These are phyloP conservation scores for Toxoplasma gondii DNA, from an alignment of 169 alveolate species.

Conservation along the genomic window DNA sequence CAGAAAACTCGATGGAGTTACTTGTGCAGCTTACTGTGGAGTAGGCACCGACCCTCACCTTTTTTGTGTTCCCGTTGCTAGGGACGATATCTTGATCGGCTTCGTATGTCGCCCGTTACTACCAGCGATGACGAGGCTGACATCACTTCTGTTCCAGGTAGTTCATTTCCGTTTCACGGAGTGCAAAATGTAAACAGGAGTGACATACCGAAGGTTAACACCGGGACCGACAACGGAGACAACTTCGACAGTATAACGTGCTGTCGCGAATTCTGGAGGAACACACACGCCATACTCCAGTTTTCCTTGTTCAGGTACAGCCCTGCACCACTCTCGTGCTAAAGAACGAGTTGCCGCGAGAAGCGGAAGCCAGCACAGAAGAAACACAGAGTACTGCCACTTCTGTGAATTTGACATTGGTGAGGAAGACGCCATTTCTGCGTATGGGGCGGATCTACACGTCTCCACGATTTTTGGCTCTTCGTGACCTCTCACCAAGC, in stretches of 20 bases:
- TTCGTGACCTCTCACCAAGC: not conserved
- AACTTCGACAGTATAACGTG: slow-evolving; percentile 85
- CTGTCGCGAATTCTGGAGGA: slow-evolving; percentile 83
- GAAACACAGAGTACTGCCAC: not conserved
- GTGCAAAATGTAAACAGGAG: not conserved
- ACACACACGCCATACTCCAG: slow-evolving; percentile 87
- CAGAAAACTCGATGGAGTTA: not conserved
- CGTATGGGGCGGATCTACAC: not conserved
- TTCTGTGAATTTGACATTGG: not conserved
- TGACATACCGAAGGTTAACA: slow-evolving; percentile 73
- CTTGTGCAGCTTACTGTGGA: slow-evolving; percentile 70
- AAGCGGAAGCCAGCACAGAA: not conserved
- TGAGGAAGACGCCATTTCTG: not conserved
- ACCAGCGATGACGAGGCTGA: slow-evolving; percentile 72
- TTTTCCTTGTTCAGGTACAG: slow-evolving; percentile 82
- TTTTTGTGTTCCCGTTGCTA: slow-evolving; percentile 80
- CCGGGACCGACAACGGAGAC: slow-evolving; percentile 81
- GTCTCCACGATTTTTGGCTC: not conserved
- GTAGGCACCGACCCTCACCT: slow-evolving; percentile 71
- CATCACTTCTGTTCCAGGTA: slow-evolving; percentile 74
- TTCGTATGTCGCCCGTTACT: slow-evolving; percentile 83
- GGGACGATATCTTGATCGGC: slow-evolving; percentile 80
- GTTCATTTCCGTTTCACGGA: not conserved
- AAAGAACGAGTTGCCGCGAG: not conserved
- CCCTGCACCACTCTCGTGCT: slow-evolving; percentile 87